A percentile compares a stretch with the other conserved stretches of the same genome.
Evolutionary conservation across 2,329 filamentous ascomycete species (phyloP).

Genomic region (Sordariomycetes sp.): DNA sequence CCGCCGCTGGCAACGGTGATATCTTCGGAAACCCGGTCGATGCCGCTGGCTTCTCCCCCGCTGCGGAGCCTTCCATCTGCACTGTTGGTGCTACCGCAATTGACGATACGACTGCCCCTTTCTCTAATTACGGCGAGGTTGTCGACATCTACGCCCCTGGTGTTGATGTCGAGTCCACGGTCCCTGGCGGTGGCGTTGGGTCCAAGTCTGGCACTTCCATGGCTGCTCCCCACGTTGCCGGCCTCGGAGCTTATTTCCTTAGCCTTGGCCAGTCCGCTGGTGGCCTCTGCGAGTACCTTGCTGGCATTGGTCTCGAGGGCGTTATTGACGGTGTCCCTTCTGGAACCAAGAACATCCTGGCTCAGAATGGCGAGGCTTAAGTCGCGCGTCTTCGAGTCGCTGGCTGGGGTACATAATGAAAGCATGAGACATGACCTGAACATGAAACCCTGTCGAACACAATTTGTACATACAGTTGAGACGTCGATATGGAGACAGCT

Average conservation of each 20-base stretch:
- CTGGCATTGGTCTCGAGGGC: conserved; percentile 9
- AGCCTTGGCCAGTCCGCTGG: conserved; percentile 24
- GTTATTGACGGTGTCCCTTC: conserved; percentile 13
- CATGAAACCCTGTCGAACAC: too few species aligned
- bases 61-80: conserved; percentile 43
- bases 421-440: too few species aligned
- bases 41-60: conserved; percentile 40
- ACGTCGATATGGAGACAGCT: too few species aligned
- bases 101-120: conserved; percentile 38
- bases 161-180: conserved; percentile 39
- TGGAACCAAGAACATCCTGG: neutral
- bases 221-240: conserved; percentile 59
- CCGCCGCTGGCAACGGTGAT: conserved; percentile 46
- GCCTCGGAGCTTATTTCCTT: conserved; percentile 60
- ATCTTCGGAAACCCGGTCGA: too few species aligned
- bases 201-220: conserved; percentile 47
- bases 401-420: too few species aligned
- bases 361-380: too few species aligned
- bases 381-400: too few species aligned
- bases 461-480: too few species aligned
- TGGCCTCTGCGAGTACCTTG: neutral
- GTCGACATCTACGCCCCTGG: conserved; percentile 50
- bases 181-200: conserved; percentile 40
- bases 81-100: conserved; percentile 47
- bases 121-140: conserved; percentile 46